phyloP scores from a whole-genome alignment of 2,329 filamentous ascomycete genomes.

The Colletotrichum sojae region DNA sequence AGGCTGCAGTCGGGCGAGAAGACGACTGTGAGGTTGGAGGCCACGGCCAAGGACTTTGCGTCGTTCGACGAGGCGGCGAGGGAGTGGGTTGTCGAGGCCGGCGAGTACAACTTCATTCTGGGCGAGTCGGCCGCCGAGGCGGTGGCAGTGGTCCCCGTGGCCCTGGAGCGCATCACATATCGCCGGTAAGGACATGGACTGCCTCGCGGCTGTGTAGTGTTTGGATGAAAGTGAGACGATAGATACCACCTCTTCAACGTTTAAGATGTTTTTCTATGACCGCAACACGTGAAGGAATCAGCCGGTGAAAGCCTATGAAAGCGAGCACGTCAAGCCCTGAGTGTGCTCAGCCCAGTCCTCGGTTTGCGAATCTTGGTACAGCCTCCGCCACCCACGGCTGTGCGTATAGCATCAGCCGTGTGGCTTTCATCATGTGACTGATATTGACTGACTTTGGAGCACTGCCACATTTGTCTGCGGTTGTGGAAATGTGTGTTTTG shows the following conservation, averaged over 20 bases:
- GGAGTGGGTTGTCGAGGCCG: conserved; percentile 48
- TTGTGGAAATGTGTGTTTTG: too few relatives aligned
- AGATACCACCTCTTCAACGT: background rate
- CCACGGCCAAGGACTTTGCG: conserved; percentile 46
- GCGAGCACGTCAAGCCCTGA: too few relatives aligned
- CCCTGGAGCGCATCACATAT: background rate
- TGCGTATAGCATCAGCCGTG: too few relatives aligned
- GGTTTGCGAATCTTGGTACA: too few relatives aligned
- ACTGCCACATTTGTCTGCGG: too few relatives aligned
- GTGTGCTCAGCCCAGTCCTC: too few relatives aligned
- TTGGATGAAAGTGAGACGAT: background rate
- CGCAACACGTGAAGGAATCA: too few relatives aligned
- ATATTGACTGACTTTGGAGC: too few relatives aligned
- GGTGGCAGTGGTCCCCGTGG: conserved; percentile 23
- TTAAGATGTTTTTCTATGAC: too few relatives aligned
- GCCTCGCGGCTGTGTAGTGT: background rate
- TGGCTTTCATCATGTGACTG: too few relatives aligned
- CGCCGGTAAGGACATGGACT: background rate
- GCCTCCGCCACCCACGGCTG: too few relatives aligned
- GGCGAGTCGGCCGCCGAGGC: conserved; percentile 46
- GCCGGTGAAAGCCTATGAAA: too few relatives aligned
- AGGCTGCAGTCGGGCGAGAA: conserved; percentile 43
- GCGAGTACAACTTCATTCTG: conserved; percentile 46
- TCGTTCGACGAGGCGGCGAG: conserved; percentile 45
- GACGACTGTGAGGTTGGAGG: conserved; percentile 36